Evolutionary conservation across 192 early-diverging fungal genomes (phyloP).

Genomic region (Coemansia sp.): DNA sequence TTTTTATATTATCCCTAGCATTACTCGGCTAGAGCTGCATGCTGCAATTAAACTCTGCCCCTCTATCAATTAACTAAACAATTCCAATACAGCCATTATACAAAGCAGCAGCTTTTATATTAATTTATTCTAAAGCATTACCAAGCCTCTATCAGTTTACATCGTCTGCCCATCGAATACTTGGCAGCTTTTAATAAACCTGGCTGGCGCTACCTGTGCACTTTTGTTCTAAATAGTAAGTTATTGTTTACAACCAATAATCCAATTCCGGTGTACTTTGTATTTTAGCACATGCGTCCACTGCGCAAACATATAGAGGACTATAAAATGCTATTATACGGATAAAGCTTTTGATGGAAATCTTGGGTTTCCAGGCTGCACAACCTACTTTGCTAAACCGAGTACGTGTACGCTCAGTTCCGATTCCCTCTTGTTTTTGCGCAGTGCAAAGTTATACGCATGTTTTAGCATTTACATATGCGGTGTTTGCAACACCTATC

Average conservation of each 20-base stretch:
- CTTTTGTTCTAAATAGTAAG: conserved; percentile 1
- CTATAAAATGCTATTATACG: not conserved
- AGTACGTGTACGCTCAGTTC: not conserved
- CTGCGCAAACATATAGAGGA: not conserved
- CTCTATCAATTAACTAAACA: not conserved
- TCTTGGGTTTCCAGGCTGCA: not conserved
- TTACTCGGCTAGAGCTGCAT: conserved; percentile 5
- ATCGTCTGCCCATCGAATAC: not conserved
- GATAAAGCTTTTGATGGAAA: not conserved
- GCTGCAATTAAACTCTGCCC: conserved; percentile 3
- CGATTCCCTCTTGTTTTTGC: not conserved
- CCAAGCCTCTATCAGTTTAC: not conserved
- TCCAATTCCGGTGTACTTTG: not conserved
- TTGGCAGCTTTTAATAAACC: not conserved
- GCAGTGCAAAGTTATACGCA: not conserved
- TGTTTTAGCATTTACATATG: not conserved
- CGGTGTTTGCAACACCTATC: not conserved
- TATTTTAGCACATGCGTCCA: not conserved
- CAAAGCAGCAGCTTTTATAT: not conserved
- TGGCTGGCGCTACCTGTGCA: not conserved
- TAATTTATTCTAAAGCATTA: not conserved
- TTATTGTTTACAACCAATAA: not conserved
- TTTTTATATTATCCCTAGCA: not conserved
- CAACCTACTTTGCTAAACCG: not conserved
- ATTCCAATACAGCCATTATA: not conserved